Base-by-base conservation (phyloP, 106 monocot genomes). In the Dendrobium huoshanense region DNA sequence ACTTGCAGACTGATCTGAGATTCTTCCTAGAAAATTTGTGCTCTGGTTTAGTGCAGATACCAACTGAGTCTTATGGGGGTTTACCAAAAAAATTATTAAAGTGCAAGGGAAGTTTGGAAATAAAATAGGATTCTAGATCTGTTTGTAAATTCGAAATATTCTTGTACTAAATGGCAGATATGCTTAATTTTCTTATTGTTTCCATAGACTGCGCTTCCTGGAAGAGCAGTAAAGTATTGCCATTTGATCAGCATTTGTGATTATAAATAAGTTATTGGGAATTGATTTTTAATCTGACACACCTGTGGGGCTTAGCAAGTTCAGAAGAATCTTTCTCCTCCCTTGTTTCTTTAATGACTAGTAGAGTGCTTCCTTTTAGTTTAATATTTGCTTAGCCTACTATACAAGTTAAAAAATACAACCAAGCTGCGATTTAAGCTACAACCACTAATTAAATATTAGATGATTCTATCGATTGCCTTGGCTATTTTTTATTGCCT, bases 231-330 rank as follows among this genome's bases (percentile, higher is more conserved):
- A 70, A 37, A 70, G 24, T 33, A 70, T 37, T 9, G 37, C 13
- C 16, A 70, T 33, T 70, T 70, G 37, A 33, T 70, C 37, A 70
- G 70, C 4, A 33, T 70, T 70, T 70, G 37, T 37, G 16, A 33
- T 70, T 70, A 37, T 67, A 27, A 19, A 15, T 19, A 15, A 56
- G 13, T 56, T 67, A 11, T 70, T 70, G 13, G 15, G 70, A 33
- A 70, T 15, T 70, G 70, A 70, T 70, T 70, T 16, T 41, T 74
- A 8, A 22, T 74, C 43, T 74, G 74, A 74, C 74, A 72, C 72
- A 74, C 4, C 74, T 20, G n/a, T 74, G 74, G 43, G 22, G 74
- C 17, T 44, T 74, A 31, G 15, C 33, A 70, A 70, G 70, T 13
- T 11, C 64, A 22, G 22, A 65, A 65, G 64, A 22, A 65, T 22